Conservation (phyloP, 306 rosid genomes). For the Rosa chinensis region DNA sequence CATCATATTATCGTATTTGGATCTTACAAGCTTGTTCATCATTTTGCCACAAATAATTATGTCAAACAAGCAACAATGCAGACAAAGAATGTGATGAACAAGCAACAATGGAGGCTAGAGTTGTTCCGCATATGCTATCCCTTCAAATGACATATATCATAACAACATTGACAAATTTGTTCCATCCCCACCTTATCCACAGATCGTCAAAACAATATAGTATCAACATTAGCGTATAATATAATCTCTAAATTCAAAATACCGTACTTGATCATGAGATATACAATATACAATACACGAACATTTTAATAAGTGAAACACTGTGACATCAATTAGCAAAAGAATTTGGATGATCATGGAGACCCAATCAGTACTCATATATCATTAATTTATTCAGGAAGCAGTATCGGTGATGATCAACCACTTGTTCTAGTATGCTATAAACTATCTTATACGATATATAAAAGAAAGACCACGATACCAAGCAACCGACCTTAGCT, state of each 20-base stretch:
- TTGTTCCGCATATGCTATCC: not conserved
- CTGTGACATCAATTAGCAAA: not conserved
- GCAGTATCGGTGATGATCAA: not conserved
- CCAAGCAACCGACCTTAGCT: not conserved
- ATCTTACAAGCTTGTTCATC: not conserved
- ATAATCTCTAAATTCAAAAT: not conserved
- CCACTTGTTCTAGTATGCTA: too few species aligned
- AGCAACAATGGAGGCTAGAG: not conserved
- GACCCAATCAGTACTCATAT: not conserved
- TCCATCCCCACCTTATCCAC: not conserved
- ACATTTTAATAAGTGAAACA: not conserved
- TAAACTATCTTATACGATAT: too few species aligned
- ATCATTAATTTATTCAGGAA: not conserved
- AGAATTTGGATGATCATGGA: not conserved
- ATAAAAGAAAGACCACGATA: not conserved
- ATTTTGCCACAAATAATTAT: not conserved
- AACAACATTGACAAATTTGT: not conserved
- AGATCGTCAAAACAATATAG: not conserved
- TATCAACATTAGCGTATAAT: too few species aligned
- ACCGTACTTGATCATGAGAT: too few species aligned
- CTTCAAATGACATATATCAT: not conserved
- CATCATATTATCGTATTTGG: not conserved
- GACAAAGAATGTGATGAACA: not conserved
- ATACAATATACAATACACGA: not conserved
- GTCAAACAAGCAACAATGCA: not conserved